Evolutionary conservation across 768 basidiomycete genomes (phyloP), one percentile per base, ranked within the genome.

Genomic region (Mycena floridula): DNA sequence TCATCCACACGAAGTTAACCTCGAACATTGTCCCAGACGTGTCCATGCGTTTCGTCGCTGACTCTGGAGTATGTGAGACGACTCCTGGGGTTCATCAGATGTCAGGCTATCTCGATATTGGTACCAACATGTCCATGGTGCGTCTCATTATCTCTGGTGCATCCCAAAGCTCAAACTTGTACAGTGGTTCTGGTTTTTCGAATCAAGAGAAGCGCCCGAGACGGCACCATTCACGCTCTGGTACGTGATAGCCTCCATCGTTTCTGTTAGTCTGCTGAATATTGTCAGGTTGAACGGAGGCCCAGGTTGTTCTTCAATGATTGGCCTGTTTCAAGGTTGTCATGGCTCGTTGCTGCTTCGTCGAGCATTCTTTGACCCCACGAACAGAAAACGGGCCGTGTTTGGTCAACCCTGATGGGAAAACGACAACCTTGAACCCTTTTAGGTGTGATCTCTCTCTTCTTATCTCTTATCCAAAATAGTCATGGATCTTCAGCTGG

Each of bases 111-210:
- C 56, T 74, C 4, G 69, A 74, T 39, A 59, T 79, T 32, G 75
- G 68, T 1, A 59, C 51, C 2, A 68, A 73, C 44, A 74, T 73
- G 72, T 76, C 72, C 2, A 73, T 73, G 64, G 75, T 76, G 28
- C 26, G 62, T 24, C 12, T 28, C 2, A 8, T n/a, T 12, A 12
- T 7, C 25, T 4, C 15, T 3, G 3, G 7, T 15, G 32, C 4
- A 18, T 7, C 4, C 15, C n/a, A 9, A n/a, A 30, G 15, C 18
- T 35, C 3, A 6, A 15, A 22, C 35, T 32, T 12, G 3, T 43
- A n/a, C 43, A 82, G 81, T 84, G 79, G 79, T 85, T 84, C 54
- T 85, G 82, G 79, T 85, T 83, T 59, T 85, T 85, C 43, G 83
- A 79, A 49, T 72, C 82, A 2, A 70, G 83, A 12, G 60, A 74